Evolutionary conservation across 2,329 filamentous ascomycete species (phyloP).

Genomic region (Penicillium palitans): DNA sequence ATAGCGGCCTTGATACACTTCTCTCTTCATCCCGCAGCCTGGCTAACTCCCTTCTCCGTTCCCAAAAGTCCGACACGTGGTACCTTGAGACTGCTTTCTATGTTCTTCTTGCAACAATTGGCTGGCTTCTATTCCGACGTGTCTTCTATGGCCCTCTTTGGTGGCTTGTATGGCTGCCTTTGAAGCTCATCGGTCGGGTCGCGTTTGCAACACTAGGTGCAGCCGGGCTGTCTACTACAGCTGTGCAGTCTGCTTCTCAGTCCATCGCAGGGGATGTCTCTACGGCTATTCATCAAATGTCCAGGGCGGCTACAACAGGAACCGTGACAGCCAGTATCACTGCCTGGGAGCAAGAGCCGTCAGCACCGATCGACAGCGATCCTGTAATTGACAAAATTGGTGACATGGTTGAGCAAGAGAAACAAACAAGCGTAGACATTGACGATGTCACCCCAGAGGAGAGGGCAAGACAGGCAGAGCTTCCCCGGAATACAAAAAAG

Average conservation of each 20-base stretch:
- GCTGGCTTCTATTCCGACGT: constrained; percentile 83
- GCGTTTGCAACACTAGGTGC: constrained; percentile 57
- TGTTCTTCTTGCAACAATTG: constrained; percentile 72
- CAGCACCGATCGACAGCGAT: constrained; percentile 29
- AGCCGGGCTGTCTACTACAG: constrained; percentile 44
- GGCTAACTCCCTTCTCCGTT: constrained; percentile 74
- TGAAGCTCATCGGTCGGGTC: constrained; percentile 66
- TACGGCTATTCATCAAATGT: constrained; percentile 25
- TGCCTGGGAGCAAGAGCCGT: constrained; percentile 24
- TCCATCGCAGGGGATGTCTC: constrained; percentile 23
- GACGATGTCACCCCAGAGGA: constrained; percentile 41
- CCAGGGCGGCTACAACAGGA: constrained; percentile 19
- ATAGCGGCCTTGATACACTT: constrained; percentile 75
- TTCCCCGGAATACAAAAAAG: constrained; percentile 50
- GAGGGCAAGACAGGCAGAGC: constrained; percentile 37
- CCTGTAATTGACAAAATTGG: constrained; percentile 46
- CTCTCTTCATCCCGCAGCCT: constrained; percentile 73
- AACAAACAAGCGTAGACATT: constrained; percentile 30
- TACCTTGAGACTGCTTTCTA: constrained; percentile 91
- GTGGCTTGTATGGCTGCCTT: constrained; percentile 83
- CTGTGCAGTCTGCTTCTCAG: constrained; percentile 26
- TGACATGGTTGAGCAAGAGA: constrained; percentile 37
- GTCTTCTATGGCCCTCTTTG: constrained; percentile 85
- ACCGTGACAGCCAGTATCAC: constrained; percentile 16
- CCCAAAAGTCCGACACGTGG: constrained; percentile 97